Evolutionary conservation across 371 early-diverging fungal genomes (phyloP), one percentile per base, ranked within the genome.

Genomic region (Blyttiomyces sp.): DNA sequence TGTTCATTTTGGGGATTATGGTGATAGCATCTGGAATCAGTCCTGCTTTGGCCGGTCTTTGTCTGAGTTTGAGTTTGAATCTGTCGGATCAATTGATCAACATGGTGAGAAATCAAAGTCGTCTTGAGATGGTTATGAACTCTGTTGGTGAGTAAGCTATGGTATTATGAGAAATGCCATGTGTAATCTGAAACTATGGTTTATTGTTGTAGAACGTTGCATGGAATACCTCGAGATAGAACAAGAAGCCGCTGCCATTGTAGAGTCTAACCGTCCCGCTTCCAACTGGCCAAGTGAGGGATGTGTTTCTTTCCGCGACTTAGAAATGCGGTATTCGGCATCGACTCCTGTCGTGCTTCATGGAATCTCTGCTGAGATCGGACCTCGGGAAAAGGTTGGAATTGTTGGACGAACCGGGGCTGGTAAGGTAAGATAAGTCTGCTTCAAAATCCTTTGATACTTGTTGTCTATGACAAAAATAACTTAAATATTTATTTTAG

Each of bases 81-180:
- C 83, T 90, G 54, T 83, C 88, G 0, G 78, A 82, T 42, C 76
- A 83, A 43, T 70, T 89, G 30, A 64, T 88, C 45, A 88, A 88
- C 86, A 64, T 85, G 16, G 85, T 92, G 19, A 85, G 89, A 30
- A 75, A 39, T 36, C 88, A 89, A 54, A 85, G 89, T 19, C 67
- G 79, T 53, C 81, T 88, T 61, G 93, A 94, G 76, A 88, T 88
- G 86, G 83, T 84, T 58, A 79, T 88, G 82, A 88, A 88, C 75
- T 82, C 55, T 77, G 45, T 61, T 16, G 59, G 59, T 59, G 31
- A 59, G 49, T 51, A 21, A 11, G n/a, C n/a, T n/a, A n/a, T n/a
- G n/a, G n/a, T n/a, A 11, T 46, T 11, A 11, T 48, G 24, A 48
- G 17, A 24, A 2, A 2, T 4, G 19, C 17, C 19, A 0, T 51